These are phyloP conservation scores for Ceratorhiza oryzae-sativae DNA, from an alignment of 1,284 basidiomycete genomes.

Conservation along the genomic window DNA sequence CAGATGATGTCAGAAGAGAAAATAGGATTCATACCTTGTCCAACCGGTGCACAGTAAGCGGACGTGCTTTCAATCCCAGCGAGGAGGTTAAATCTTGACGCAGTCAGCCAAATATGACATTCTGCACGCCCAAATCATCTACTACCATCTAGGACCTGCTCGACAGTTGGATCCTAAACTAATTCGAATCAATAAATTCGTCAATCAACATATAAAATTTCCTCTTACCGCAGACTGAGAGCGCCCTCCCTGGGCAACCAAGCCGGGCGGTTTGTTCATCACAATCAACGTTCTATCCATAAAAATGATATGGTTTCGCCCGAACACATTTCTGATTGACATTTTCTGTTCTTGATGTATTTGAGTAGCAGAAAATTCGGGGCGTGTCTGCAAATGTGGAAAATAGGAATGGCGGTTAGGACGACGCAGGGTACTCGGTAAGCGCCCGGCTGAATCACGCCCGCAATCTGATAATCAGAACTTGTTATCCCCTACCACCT, in stretches of 20 bases:
- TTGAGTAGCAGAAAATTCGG: too few relatives aligned
- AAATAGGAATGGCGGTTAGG: too few relatives aligned
- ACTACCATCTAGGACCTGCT: constrained; percentile 1
- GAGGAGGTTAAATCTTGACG: constrained; percentile 47
- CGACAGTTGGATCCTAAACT: constrained; percentile 17
- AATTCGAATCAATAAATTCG: too few relatives aligned
- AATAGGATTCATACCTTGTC: constrained; percentile 63
- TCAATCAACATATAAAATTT: constrained; percentile 14
- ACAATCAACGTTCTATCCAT: constrained; percentile 61
- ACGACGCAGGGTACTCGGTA: too few relatives aligned
- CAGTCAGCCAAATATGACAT: neutral
- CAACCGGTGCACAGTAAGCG: constrained; percentile 66
- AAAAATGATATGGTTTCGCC: constrained; percentile 10
- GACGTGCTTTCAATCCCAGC: constrained; percentile 52
- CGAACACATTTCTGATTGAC: neutral
- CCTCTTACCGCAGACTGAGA: constrained; percentile 14
- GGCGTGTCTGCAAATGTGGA: too few relatives aligned
- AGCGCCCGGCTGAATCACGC: neutral
- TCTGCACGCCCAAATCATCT: neutral
- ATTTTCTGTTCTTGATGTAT: neutral
- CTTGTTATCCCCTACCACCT: constrained; percentile 7
- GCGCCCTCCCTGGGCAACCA: constrained; percentile 60
- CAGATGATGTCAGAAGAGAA: constrained; percentile 18
- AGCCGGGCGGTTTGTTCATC: constrained; percentile 67
- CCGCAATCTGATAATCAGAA: constrained; percentile 25